Evolutionary conservation across 345 rosid species (phyloP).

Genomic region (Schrenkiella parvula): DNA sequence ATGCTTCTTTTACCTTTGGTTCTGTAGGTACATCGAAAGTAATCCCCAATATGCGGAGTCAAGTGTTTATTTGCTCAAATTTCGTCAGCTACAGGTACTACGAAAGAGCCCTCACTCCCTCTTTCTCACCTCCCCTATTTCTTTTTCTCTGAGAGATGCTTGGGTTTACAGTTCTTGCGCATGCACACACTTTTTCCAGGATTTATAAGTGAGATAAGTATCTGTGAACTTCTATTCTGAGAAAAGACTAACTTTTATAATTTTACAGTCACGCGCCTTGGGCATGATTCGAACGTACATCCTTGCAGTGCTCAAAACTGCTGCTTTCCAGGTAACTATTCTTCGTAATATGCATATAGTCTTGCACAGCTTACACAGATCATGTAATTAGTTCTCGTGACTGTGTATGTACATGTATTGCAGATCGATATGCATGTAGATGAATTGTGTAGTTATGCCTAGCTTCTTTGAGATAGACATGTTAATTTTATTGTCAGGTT

Average conservation of each 20-base stretch:
- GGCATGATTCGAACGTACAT: constrained; percentile 92
- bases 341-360: constrained; percentile 1
- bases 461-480: constrained; percentile 21
- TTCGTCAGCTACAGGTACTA: constrained; percentile 95
- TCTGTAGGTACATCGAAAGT: constrained; percentile 68
- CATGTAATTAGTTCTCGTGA: neutral
- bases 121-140: neutral
- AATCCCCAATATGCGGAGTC: constrained; percentile 98
- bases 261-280: constrained; percentile 86
- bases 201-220: neutral
- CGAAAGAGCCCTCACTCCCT: neutral
- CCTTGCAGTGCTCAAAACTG: constrained; percentile 76
- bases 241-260: constrained; percentile 12
- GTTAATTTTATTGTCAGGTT: constrained; percentile 47
- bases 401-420: neutral
- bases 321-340: constrained; percentile 71
- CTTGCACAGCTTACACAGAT: neutral
- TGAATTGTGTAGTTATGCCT: neutral
- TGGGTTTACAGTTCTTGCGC: constrained; percentile 13
- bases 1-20: constrained; percentile 2
- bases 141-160: neutral
- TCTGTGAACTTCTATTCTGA: constrained; percentile 1
- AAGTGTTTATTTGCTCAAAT: constrained; percentile 86
- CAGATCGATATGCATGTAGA: neutral
- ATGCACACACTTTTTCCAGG: neutral